These are phyloP conservation scores for Podospora fimiseda DNA, from an alignment of 495 filamentous ascomycete species.

Conservation along the genomic window DNA sequence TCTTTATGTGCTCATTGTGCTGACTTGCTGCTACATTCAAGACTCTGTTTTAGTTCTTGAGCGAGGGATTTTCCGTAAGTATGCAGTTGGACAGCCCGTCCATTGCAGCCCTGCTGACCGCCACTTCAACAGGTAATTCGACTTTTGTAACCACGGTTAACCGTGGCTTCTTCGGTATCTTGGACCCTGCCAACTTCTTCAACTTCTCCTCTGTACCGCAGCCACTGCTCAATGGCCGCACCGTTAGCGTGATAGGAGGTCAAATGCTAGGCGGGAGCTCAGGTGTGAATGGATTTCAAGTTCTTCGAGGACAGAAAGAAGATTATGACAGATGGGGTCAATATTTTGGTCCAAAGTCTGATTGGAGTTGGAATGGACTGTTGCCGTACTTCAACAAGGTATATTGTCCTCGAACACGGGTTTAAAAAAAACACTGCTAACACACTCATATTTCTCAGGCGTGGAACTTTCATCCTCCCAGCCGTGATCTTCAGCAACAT, in stretches of 20 bases:
- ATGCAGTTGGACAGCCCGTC: neutral
- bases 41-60: neutral
- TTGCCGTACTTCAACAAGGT: constrained; percentile 39
- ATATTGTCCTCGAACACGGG: neutral
- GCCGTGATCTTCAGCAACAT: constrained; percentile 14
- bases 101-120: neutral
- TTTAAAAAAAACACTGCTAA: neutral
- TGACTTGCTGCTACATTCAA: too few species aligned
- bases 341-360: constrained; percentile 26
- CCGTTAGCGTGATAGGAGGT: constrained; percentile 26
- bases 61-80: neutral
- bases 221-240: constrained; percentile 28
- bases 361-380: constrained; percentile 41
- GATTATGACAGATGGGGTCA: constrained; percentile 42
- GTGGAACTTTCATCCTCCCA: constrained; percentile 31
- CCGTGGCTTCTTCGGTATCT: neutral
- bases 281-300: constrained; percentile 42
- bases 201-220: constrained; percentile 36
- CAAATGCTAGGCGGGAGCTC: constrained; percentile 41
- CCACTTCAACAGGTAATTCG: neutral
- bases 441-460: constrained; percentile 22
- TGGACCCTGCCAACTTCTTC: constrained; percentile 15
- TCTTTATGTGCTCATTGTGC: neutral
- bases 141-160: neutral
- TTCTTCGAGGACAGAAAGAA: constrained; percentile 33